Conservation (phyloP, 208 protist species). For the Wallacemonas sp. region DNA sequence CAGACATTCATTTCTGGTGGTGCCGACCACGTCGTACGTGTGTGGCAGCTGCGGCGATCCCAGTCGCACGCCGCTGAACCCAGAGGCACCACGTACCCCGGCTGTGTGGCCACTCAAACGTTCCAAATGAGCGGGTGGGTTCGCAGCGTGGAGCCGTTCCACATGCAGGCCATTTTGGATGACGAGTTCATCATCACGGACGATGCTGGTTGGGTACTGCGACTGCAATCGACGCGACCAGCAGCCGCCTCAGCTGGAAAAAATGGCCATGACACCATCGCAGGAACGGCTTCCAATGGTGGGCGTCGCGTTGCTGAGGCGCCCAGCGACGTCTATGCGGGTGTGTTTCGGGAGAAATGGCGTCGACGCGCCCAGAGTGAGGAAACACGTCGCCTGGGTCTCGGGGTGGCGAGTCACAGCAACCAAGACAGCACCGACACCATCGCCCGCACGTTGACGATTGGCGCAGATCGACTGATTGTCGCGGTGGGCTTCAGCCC, state of each 20-base stretch:
- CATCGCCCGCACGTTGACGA: conserved; percentile 36
- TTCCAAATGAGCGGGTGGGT: conserved; percentile 49
- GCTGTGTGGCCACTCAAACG: conserved; percentile 17
- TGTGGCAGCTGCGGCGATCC: conserved; percentile 33
- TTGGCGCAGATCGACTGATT: conserved; percentile 28
- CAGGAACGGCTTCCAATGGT: no score
- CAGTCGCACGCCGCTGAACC: no score
- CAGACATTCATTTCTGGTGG: conserved; percentile 48
- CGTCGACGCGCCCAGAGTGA: conserved; percentile 15
- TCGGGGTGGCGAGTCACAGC: neutral
- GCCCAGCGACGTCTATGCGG: no score
- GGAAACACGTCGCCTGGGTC: conserved; percentile 14
- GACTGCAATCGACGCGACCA: conserved; percentile 24
- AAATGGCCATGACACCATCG: no score
- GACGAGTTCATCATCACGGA: conserved; percentile 39
- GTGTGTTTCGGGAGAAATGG: conserved; percentile 4
- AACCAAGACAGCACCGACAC: conserved; percentile 22
- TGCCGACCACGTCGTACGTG: conserved; percentile 38
- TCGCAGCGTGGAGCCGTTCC: conserved; percentile 28
- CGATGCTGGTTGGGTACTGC: conserved; percentile 31
- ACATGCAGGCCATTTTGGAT: conserved; percentile 26
- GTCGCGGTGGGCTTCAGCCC: conserved; percentile 41
- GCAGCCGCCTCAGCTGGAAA: neutral
- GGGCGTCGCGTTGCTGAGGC: no score
- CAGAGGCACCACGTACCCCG: neutral